Evolutionary conservation across 2,329 filamentous ascomycete genomes (phyloP).

Genomic region (Arthroderma uncinatum): DNA sequence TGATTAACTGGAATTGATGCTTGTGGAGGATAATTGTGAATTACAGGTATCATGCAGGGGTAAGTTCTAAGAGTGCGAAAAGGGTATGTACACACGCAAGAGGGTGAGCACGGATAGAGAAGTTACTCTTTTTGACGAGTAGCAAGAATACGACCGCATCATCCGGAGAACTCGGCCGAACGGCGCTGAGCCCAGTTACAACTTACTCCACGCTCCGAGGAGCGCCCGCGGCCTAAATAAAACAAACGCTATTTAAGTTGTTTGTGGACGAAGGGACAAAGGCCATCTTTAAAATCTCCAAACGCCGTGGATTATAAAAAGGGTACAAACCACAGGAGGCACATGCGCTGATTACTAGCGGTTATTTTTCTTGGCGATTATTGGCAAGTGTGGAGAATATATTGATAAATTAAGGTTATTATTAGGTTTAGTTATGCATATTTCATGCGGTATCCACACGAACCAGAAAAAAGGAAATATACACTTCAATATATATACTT

Average conservation of each 20-base stretch:
- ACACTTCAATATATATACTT: background rate
- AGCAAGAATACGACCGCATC: no score
- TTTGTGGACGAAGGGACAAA: no score
- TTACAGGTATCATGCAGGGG: background rate
- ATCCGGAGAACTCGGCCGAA: background rate
- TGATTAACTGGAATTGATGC: background rate
- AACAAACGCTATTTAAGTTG: background rate
- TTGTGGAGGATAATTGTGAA: background rate
- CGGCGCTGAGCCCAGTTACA: background rate
- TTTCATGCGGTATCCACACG: background rate
- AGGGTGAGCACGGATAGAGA: background rate
- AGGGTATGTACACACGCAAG: background rate
- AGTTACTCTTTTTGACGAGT: background rate
- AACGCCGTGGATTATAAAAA: background rate
- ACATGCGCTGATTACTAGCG: slow-evolving; percentile 5
- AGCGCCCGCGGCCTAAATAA: no score
- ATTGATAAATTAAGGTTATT: slow-evolving; percentile 1
- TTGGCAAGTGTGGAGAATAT: background rate
- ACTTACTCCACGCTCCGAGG: background rate
- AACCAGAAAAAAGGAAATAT: background rate
- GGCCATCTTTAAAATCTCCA: no score
- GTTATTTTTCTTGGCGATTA: background rate
- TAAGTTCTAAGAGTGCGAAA: background rate
- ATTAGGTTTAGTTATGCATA: slow-evolving; percentile 7
- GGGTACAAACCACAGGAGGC: background rate